phyloP scores from a whole-genome alignment of 164 flowering plant genomes.

The Umbilicus rupestris region DNA sequence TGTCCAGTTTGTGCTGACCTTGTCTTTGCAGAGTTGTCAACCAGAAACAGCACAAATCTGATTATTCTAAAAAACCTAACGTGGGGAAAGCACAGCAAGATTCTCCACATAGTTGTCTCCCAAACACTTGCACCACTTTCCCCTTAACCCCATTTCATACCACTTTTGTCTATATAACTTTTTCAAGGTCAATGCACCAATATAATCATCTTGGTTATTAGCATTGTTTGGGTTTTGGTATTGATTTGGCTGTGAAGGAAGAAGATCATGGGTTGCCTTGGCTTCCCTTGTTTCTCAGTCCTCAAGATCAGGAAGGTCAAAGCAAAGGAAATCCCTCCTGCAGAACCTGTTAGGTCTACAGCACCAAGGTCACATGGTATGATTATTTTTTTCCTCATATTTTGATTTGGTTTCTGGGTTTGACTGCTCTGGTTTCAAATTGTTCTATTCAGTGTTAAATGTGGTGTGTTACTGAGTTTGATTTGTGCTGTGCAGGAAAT shows the following conservation, averaged over 20 bases:
- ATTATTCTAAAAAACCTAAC: neutral
- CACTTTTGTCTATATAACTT: neutral
- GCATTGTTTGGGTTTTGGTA: neutral
- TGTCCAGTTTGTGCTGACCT: neutral
- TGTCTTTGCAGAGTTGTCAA: constrained; percentile 3
- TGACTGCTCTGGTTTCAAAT: no score
- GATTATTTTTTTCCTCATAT: no score
- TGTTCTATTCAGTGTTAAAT: no score
- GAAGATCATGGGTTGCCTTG: neutral
- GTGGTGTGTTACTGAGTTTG: no score
- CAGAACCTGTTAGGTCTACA: neutral
- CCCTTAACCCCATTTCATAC: neutral
- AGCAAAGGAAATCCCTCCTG: neutral
- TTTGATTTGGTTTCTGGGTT: no score
- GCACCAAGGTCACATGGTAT: neutral
- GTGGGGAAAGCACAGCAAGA: constrained; percentile 3
- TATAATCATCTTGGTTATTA: neutral
- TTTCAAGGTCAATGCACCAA: neutral
- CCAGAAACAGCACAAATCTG: neutral
- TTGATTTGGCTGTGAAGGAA: neutral
- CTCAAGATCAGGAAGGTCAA: neutral
- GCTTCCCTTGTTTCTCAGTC: neutral
- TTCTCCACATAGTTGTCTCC: neutral
- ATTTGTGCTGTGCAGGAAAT: neutral
- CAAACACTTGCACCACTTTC: constrained; percentile 6